phyloP scores from a whole-genome alignment of 208 protist genomes.

The Phytomonas sp. region DNA sequence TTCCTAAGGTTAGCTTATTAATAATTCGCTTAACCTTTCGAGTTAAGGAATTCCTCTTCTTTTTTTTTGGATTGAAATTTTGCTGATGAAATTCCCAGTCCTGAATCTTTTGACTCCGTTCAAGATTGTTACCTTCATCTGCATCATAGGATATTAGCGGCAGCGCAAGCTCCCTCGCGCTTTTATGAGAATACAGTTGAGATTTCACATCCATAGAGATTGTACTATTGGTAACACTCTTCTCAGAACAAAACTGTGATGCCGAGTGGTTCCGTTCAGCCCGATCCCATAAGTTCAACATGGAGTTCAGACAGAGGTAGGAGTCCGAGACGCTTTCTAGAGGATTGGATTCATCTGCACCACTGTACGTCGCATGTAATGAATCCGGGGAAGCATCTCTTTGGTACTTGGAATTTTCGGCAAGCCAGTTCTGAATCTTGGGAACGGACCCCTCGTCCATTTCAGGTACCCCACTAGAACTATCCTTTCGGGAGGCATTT shows the following conservation, averaged over 20 bases:
- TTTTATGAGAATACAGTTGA: background rate
- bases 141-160: background rate
- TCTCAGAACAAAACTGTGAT: background rate
- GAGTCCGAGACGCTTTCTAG: background rate
- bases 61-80: background rate
- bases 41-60: background rate
- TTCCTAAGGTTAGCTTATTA: background rate
- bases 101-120: background rate
- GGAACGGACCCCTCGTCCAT: background rate
- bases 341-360: background rate
- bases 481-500: background rate
- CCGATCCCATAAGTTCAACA: background rate
- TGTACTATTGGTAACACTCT: background rate
- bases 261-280: background rate
- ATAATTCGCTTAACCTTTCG: background rate
- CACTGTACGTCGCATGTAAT: background rate
- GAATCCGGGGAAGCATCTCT: background rate
- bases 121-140: background rate
- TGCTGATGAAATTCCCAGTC: background rate
- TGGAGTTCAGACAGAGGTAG: background rate
- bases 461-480: background rate
- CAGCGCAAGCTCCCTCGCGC: background rate
- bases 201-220: background rate
- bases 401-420: background rate
- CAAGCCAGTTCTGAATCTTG: background rate